A percentile compares a stretch with the other conserved stretches of the same genome.
Evolutionary conservation across 352 stramenopile species (phyloP).

Genomic region (Halophytophthora batemanensis): DNA sequence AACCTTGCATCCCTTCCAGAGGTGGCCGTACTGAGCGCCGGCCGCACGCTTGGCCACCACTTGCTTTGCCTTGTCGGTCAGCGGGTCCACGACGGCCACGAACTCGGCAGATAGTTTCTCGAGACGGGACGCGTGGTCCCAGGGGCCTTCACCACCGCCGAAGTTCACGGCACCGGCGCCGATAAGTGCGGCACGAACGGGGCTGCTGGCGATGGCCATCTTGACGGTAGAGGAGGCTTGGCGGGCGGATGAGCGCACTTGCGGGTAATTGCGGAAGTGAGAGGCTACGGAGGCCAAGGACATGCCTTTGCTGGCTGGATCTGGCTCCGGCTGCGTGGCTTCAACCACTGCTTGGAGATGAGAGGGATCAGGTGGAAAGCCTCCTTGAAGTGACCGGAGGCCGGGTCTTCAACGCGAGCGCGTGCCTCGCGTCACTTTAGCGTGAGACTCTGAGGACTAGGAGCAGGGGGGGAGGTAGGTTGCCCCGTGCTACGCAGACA

Average conservation of each 20-base stretch:
- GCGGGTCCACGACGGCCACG: constrained; percentile 29
- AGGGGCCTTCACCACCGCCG: constrained; percentile 30
- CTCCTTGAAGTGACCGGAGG: too few relatives aligned
- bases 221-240: too few relatives aligned
- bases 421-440: too few relatives aligned
- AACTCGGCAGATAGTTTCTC: constrained; percentile 30
- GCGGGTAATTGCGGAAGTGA: neutral
- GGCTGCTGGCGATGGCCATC: too few relatives aligned
- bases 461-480: too few relatives aligned
- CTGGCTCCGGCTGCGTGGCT: neutral
- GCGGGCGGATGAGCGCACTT: too few relatives aligned
- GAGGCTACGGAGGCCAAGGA: neutral
- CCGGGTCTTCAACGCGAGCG: too few relatives aligned
- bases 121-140: constrained; percentile 34
- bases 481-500: too few relatives aligned
- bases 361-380: too few relatives aligned
- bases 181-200: constrained; percentile 25
- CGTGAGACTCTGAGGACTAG: too few relatives aligned
- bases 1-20: constrained; percentile 27
- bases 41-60: constrained; percentile 16
- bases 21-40: constrained; percentile 21
- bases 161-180: constrained; percentile 38
- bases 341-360: too few relatives aligned
- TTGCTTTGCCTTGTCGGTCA: constrained; percentile 25
- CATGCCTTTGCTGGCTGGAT: neutral